A percentile compares a stretch with the other conserved stretches of the same genome.
Conservation (phyloP, 2,329 filamentous ascomycete species). For the Xylaria sp. region DNA sequence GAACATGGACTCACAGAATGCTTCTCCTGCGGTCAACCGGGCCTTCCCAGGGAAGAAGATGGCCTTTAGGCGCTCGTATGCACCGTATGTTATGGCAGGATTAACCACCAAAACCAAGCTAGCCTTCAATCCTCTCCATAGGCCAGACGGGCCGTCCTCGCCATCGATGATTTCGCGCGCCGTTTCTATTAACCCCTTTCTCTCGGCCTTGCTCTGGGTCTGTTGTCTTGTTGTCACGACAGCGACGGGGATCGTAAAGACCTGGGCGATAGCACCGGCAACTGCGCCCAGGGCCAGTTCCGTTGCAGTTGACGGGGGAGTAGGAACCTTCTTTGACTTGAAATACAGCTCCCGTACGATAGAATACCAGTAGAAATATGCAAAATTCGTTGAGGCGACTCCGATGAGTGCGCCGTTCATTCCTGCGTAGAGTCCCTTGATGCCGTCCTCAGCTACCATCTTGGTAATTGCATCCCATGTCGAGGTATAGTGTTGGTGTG, state of each 20-base stretch:
- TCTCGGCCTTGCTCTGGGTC: constrained; percentile 85
- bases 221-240: constrained; percentile 97
- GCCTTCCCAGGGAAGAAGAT: constrained; percentile 80
- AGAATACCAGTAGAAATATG: constrained; percentile 99
- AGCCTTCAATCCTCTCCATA: constrained; percentile 96
- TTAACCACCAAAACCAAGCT: constrained; percentile 96
- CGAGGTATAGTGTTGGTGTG: constrained; percentile 77
- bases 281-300: constrained; percentile 88
- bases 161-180: constrained; percentile 89
- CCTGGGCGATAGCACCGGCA: constrained; percentile 89
- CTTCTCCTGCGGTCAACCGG: constrained; percentile 83
- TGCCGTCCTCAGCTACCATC: constrained; percentile 83
- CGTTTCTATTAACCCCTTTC: constrained; percentile 87
- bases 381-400: constrained; percentile 97
- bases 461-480: constrained; percentile 89
- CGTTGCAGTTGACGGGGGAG: constrained; percentile 77
- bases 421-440: constrained; percentile 86
- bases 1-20: constrained; percentile 77
- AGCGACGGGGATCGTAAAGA: constrained; percentile 96
- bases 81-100: constrained; percentile 94
- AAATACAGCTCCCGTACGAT: constrained; percentile 85
- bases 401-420: constrained; percentile 88
- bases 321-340: constrained; percentile 62
- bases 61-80: constrained; percentile 86
- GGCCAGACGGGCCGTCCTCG: constrained; percentile 86